Conservation (phyloP, 768 basidiomycete genomes). For the Cystofilobasidium ferigula region DNA sequence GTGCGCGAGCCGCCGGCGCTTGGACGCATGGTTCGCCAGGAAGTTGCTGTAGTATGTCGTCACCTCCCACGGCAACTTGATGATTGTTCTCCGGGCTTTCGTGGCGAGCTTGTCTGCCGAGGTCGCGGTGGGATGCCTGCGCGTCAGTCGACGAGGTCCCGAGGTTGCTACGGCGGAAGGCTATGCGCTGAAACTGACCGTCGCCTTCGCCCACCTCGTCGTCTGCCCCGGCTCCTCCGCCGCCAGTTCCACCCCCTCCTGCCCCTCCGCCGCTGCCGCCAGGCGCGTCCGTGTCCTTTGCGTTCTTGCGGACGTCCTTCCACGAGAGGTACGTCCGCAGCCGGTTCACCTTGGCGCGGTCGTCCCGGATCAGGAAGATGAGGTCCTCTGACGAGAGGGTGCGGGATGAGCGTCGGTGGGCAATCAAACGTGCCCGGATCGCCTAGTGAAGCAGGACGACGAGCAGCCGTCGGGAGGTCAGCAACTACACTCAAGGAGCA, state of each 20-base stretch:
- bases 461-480: neutral
- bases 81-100: constrained; percentile 71
- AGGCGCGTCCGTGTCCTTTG: constrained; percentile 75
- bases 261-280: constrained; percentile 60
- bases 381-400: constrained; percentile 86
- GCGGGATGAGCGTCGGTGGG: constrained; percentile 69
- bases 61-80: constrained; percentile 94
- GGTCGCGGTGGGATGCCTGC: constrained; percentile 32
- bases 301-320: constrained; percentile 93
- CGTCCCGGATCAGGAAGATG: constrained; percentile 89
- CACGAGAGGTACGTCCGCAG: constrained; percentile 86
- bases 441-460: constrained; percentile 49
- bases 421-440: constrained; percentile 73
- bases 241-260: constrained; percentile 51
- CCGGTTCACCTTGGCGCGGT: constrained; percentile 85
- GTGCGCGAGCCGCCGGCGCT: neutral
- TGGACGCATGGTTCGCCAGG: constrained; percentile 39
- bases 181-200: neutral
- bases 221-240: neutral
- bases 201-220: constrained; percentile 8
- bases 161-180: neutral
- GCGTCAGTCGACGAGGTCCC: neutral
- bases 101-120: constrained; percentile 43
- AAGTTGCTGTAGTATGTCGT: constrained; percentile 84
- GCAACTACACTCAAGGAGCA: neutral